Evolutionary conservation across 2,329 filamentous ascomycete species (phyloP), one percentile per base, ranked within the genome.

Genomic region (Parasarocladium wereldwijsianum): DNA sequence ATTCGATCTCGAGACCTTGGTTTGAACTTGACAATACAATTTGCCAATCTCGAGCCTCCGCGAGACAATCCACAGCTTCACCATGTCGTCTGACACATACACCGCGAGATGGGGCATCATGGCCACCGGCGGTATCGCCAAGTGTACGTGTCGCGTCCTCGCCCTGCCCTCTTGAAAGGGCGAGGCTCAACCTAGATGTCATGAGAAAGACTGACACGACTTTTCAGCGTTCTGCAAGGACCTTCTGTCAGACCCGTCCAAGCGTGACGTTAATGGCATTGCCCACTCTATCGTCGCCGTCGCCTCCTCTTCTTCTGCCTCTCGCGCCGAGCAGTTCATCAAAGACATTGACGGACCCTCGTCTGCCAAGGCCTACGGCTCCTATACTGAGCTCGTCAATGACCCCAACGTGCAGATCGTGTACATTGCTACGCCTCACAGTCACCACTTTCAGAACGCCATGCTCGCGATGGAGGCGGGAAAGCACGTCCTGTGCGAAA

Each of bases 401-500:
- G 82, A 93, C 49, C 60, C 76, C 6, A 68, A 82, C 43, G 69
- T 93, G 40, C 81, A 93, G 51, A 81, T 92, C 42, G 57, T 93
- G 55, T 93, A 93, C 53, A 71, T 93, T 33, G 84, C 83, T 15
- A 93, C 85, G 4, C 85, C 85, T 11, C 85, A 93, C 58, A 86
- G 80, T 43, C 85, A 93, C 52, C 85, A 93, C 60, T 93, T 86
- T 60, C 83, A 92, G 52, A 87, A 93, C 55, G 70, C 73, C 38
- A 82, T 85, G 70, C 67, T 92, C n/a, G 79, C 76, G 24, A 64
- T 93, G 22, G 69, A 82, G 40, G 80, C 79, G 6, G 80, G 82
- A 44, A 93, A 93, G 64, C 68, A 87, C 44, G 83, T 93, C 17
- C 68, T 93, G 19, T 93, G 84, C 52, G 85, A 93, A 55, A 93